These are phyloP conservation scores for Entomortierella lignicola DNA, from an alignment of 192 early-diverging fungal species.

Conservation along the genomic window DNA sequence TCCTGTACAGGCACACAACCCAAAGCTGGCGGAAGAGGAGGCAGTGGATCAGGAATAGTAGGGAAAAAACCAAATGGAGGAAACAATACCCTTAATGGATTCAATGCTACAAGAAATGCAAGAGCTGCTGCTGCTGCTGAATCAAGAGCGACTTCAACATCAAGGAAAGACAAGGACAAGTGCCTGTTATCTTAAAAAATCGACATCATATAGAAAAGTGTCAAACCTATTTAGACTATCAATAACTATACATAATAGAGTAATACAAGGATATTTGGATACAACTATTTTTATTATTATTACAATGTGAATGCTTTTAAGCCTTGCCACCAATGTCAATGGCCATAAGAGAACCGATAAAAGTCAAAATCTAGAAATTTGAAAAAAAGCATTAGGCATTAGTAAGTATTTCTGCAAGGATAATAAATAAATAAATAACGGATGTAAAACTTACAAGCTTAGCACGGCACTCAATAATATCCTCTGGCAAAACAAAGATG, in stretches of 20 bases:
- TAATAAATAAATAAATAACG: too few relatives aligned
- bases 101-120: slow-evolving; percentile 18
- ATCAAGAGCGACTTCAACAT: slow-evolving; percentile 18
- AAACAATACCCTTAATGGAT: slow-evolving; percentile 10
- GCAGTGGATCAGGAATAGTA: not conserved
- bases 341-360: slow-evolving; percentile 94
- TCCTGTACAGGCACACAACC: slow-evolving; percentile 56
- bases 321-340: slow-evolving; percentile 44
- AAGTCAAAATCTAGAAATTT: slow-evolving; percentile 85
- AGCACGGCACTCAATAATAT: slow-evolving; percentile 97
- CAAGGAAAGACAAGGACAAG: slow-evolving; percentile 51
- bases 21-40: not conserved
- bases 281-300: not conserved
- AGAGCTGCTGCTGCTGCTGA: slow-evolving; percentile 35
- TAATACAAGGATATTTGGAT: not conserved
- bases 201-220: too few relatives aligned
- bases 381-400: not conserved
- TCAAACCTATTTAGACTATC: too few relatives aligned
- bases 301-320: not conserved
- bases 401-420: slow-evolving; percentile 7
- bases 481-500: slow-evolving; percentile 98
- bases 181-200: slow-evolving; percentile 46
- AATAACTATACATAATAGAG: not conserved
- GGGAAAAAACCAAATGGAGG: not conserved
- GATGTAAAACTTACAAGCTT: slow-evolving; percentile 84